Percentiles rank a stretch among this genome's conserved stretches.
phyloP scores from a whole-genome alignment of 495 filamentous ascomycete genomes.

The Articulospora tetracladia region DNA sequence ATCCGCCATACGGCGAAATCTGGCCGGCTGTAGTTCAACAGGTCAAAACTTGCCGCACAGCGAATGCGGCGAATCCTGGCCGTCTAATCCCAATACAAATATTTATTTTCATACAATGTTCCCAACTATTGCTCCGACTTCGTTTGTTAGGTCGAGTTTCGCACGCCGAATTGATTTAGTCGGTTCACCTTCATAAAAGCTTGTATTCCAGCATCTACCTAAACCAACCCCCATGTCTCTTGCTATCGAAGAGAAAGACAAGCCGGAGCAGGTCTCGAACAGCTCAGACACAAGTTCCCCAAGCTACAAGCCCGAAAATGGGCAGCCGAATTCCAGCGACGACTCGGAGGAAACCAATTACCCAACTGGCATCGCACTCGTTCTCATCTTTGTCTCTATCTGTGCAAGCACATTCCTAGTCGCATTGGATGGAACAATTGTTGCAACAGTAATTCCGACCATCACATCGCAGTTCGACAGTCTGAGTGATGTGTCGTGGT shows the following conservation, averaged over 20 bases:
- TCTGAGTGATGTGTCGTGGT: slow-evolving; percentile 47
- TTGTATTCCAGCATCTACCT: not conserved
- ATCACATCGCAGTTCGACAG: slow-evolving; percentile 42
- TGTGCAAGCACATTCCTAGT: slow-evolving; percentile 53
- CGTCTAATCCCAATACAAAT: not conserved
- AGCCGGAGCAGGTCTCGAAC: not conserved
- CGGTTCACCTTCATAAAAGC: not conserved
- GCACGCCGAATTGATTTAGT: not conserved
- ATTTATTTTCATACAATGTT: not conserved
- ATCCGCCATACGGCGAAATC: not conserved
- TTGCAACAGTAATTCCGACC: slow-evolving; percentile 42
- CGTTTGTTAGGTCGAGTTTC: not conserved
- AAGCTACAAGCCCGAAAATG: not conserved
- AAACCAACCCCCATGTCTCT: not conserved
- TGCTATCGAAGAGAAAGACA: not conserved
- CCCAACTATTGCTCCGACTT: not conserved
- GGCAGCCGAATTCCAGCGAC: not conserved
- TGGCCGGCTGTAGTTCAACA: not conserved
- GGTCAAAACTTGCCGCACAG: not conserved
- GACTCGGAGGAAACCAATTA: not conserved
- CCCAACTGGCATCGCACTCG: not conserved
- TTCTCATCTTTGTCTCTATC: slow-evolving; percentile 15
- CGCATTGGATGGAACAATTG: slow-evolving; percentile 42
- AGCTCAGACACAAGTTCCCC: too few relatives aligned
- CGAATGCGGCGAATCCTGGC: not conserved